A percentile compares a stretch with the other conserved stretches of the same genome.
Evolutionary conservation across 371 early-diverging fungal genomes (phyloP).

Genomic region (Syncephalastrum racemosum): DNA sequence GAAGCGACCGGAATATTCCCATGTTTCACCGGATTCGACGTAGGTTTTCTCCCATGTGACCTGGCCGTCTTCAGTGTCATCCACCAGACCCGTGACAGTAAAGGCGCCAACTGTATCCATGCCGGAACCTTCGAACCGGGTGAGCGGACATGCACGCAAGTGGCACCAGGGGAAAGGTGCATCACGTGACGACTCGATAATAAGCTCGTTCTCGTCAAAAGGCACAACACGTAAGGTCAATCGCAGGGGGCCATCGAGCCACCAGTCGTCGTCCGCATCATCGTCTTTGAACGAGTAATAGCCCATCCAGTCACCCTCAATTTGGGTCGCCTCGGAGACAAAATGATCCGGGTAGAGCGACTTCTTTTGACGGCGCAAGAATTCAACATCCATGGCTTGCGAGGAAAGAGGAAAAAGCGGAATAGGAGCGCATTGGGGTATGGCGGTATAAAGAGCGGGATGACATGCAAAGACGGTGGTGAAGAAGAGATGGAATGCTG

Average conservation of each 20-base stretch:
- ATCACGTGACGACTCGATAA: neutral
- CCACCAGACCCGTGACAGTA: constrained; percentile 41
- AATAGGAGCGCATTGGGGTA: constrained; percentile 41
- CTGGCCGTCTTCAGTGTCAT: constrained; percentile 49
- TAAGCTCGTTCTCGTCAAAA: constrained; percentile 24
- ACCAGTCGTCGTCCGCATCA: constrained; percentile 29
- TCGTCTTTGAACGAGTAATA: constrained; percentile 46
- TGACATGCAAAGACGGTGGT: constrained; percentile 43
- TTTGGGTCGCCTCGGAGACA: constrained; percentile 41
- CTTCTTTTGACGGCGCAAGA: constrained; percentile 45
- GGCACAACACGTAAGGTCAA: constrained; percentile 41
- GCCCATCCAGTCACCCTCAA: constrained; percentile 53
- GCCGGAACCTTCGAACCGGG: constrained; percentile 50
- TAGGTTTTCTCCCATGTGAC: constrained; percentile 51
- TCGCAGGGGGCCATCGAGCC: constrained; percentile 52
- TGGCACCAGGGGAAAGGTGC: constrained; percentile 30
- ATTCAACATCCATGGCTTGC: constrained; percentile 43
- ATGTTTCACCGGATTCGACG: constrained; percentile 41
- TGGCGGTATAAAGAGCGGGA: constrained; percentile 37
- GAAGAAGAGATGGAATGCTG: constrained; percentile 49
- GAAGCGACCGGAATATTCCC: constrained; percentile 51
- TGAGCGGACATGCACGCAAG: constrained; percentile 37
- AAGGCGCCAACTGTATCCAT: constrained; percentile 39
- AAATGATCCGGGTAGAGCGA: constrained; percentile 25
- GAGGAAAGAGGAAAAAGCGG: constrained; percentile 36